A percentile compares a stretch with the other conserved stretches of the same genome.
Evolutionary conservation across 2,329 filamentous ascomycete species (phyloP).

Genomic region (Pseudocercospora fijiensis): DNA sequence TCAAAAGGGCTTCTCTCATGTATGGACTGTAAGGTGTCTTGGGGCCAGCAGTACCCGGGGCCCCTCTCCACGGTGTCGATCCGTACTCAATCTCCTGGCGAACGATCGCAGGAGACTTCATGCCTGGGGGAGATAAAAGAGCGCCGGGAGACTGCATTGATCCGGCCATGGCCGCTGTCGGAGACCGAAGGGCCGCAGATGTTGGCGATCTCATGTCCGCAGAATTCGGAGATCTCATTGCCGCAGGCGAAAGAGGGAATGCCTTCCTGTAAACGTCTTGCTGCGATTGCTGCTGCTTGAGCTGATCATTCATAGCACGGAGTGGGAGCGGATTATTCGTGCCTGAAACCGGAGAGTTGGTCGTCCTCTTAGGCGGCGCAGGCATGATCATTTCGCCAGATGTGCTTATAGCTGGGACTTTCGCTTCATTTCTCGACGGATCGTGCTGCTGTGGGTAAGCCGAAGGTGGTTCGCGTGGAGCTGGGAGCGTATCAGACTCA

Average conservation of each 20-base stretch:
- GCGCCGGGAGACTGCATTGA: background rate
- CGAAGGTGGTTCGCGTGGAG: slow-evolving; percentile 30
- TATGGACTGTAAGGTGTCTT: slow-evolving; percentile 66
- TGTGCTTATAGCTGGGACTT: background rate
- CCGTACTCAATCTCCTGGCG: slow-evolving; percentile 6
- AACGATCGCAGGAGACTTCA: slow-evolving; percentile 46
- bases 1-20: slow-evolving; percentile 72
- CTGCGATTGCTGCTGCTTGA: slow-evolving; percentile 3
- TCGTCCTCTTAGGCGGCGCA: background rate
- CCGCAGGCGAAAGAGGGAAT: slow-evolving; percentile 3
- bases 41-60: background rate
- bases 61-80: background rate
- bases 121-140: slow-evolving; percentile 3
- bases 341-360: background rate
- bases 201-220: background rate
- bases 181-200: background rate
- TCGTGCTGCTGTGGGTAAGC: slow-evolving; percentile 22
- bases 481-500: slow-evolving; percentile 27
- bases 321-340: slow-evolving; percentile 1
- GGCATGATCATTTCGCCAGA: background rate
- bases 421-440: background rate
- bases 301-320: slow-evolving; percentile 15
- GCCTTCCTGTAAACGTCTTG: background rate
- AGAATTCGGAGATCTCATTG: background rate
- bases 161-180: background rate